Evolutionary conservation across 176 grass and related monocot genomes (phyloP), one percentile per base, ranked within the genome.

Genomic region (Avena atlantica): DNA sequence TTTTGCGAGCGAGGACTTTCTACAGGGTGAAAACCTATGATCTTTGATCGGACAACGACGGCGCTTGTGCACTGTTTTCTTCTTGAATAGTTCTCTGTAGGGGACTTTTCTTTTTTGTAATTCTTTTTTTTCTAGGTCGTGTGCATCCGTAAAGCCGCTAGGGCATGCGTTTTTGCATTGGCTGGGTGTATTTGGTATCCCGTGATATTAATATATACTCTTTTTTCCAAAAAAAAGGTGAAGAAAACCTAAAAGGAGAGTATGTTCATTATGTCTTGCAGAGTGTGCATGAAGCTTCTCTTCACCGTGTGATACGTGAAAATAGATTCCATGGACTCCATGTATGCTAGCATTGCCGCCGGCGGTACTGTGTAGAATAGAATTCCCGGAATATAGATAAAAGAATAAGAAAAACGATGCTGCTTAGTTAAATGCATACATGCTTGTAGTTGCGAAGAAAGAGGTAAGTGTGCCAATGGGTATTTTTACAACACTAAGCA

Each of bases 301-400:
- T 69, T 90, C 90, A 98, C 96, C 90, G 95, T 98, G 69, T 88
- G 86, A 84, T 92, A 78, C 74, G 85, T 23, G 19, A 85, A 95
- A 66, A 94, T 91, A 74, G 86, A 90, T 88, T 98, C 93, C 61
- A 95, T 65, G 67, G 90, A 94, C 83, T 96, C 92, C 91, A 93
- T 92, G 89, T 98, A 98, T 81, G 81, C 90, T 66, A 91, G 75
- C 90, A 98, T 92, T 48, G 90, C 90, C 69, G 93, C 88, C 83
- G 90, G 79, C 66, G 88, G 78, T 84, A 94, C 87, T 66, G 81
- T 85, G 85, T 98, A 98, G 76, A 98, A 95, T 66, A 98, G 90
- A 70, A 25, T 94, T 89, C 84, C 96, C 92, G 95, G 82, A 84
- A 86, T 78, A 84, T 82, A 52, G 31, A 86, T 44, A 79, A 74